Base-by-base conservation (phyloP, 768 basidiomycete species). In the Lyophyllum atratum region DNA sequence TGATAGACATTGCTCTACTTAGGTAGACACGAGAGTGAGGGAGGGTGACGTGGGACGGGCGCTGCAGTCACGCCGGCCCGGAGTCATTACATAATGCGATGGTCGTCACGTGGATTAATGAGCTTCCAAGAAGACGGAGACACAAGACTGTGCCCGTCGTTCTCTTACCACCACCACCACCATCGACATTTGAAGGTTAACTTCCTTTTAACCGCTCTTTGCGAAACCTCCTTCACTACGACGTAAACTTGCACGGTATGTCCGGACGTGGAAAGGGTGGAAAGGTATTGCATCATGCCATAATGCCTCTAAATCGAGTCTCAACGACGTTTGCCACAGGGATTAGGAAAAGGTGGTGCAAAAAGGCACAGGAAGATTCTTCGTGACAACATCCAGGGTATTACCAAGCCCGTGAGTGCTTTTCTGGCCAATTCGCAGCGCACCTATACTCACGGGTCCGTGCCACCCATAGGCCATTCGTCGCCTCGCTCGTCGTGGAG, bases 311-410 rank as follows among this genome's bases (percentile, higher is more conserved):
- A 6, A 31, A 37, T 49, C 5, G 37, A 17, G 34, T 43, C 59
- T 54, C 49, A 55, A 52, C 47, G 25, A 28, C 48, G 64, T 21
- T 54, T 34, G 28, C 48, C 53, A 25, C 66, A 87, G 85, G 87
- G 87, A 66, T 86, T 88, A 72, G 87, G 87, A 73, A 89, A 88
- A 77, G 86, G 87, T 66, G 87, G 87, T 70, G 88, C 87, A 52
- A 90, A 89, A 77, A 85, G 87, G 70, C 86, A 89, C 72, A 84
- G 87, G 69, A 89, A 89, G 77, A 89, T 90, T 76, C 83, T 90
- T 65, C 86, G 89, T 59, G 86, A 90, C 70, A 91, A 86, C 77
- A 89, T 90, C 60, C 89, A 91, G 73, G 92, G 90, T 80, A 68
- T 71, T 70, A 64, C 54, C 10, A 49, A 58, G 47, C 33, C 53